Evolutionary conservation across 2,329 filamentous ascomycete species (phyloP).

Genomic region (Ophiosphaerella narmari): DNA sequence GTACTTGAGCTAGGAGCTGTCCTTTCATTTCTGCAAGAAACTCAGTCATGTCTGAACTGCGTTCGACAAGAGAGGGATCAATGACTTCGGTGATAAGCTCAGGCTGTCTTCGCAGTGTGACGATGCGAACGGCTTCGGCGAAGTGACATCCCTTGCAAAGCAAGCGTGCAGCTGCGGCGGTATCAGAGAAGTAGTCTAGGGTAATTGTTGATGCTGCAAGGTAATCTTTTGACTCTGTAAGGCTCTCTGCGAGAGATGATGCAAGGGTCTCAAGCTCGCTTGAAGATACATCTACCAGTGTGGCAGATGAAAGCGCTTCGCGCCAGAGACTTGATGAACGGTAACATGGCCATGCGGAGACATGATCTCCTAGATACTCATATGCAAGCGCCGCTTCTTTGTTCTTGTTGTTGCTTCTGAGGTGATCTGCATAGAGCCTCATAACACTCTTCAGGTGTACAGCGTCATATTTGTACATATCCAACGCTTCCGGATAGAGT

Average conservation of each 20-base stretch:
- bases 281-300: constrained; percentile 62
- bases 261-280: constrained; percentile 70
- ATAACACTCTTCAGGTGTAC: constrained; percentile 71
- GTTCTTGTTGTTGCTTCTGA: constrained; percentile 75
- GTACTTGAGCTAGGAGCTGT: constrained; percentile 83
- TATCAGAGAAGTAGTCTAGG: constrained; percentile 76
- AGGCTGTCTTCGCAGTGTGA: constrained; percentile 63
- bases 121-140: constrained; percentile 81
- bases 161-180: constrained; percentile 71
- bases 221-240: constrained; percentile 85
- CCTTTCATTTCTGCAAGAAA: constrained; percentile 90
- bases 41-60: constrained; percentile 81
- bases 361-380: constrained; percentile 78
- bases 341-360: constrained; percentile 80
- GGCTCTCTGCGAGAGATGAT: constrained; percentile 73
- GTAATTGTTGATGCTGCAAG: constrained; percentile 77
- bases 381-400: constrained; percentile 89
- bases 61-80: constrained; percentile 79
- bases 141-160: constrained; percentile 89
- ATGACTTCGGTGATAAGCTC: constrained; percentile 71
- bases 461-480: constrained; percentile 81
- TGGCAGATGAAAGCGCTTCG: constrained; percentile 82
- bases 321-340: constrained; percentile 86
- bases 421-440: constrained; percentile 75
- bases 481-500: constrained; percentile 77